Evolutionary conservation across 1,284 basidiomycete species (phyloP).

Genomic region (Fistulinella cinereoalba): DNA sequence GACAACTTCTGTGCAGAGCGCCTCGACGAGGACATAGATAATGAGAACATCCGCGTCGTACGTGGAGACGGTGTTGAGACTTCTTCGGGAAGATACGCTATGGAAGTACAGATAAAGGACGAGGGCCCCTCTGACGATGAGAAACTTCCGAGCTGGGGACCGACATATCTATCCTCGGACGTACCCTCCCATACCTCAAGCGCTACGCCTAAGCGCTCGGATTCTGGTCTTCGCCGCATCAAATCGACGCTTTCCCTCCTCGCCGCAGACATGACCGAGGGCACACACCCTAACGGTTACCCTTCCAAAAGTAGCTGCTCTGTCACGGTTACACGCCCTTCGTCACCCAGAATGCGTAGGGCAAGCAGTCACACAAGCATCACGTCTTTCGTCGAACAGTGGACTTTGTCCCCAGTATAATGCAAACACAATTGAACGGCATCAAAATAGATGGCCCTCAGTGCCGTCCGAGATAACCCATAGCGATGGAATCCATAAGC

Average conservation of each 20-base stretch:
- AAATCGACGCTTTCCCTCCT: slow-evolving; percentile 40
- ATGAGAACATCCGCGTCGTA: slow-evolving; percentile 58
- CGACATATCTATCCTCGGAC: slow-evolving; percentile 11
- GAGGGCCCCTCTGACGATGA: slow-evolving; percentile 31
- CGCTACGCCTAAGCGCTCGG: slow-evolving; percentile 11
- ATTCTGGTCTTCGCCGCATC: slow-evolving; percentile 37
- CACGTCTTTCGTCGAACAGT: slow-evolving; percentile 54
- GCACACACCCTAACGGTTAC: slow-evolving; percentile 21
- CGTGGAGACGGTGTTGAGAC: slow-evolving; percentile 62
- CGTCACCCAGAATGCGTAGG: slow-evolving; percentile 50
- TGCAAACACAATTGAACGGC: slow-evolving; percentile 17
- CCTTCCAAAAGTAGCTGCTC: slow-evolving; percentile 5
- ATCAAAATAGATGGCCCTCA: not conserved
- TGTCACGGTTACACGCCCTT: slow-evolving; percentile 38
- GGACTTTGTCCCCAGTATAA: slow-evolving; percentile 50
- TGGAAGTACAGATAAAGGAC: slow-evolving; percentile 38
- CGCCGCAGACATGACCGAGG: slow-evolving; percentile 17
- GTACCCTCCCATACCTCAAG: slow-evolving; percentile 8
- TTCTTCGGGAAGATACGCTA: slow-evolving; percentile 37
- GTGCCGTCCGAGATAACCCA: not conserved
- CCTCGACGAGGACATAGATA: slow-evolving; percentile 66
- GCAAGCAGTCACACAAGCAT: slow-evolving; percentile 55
- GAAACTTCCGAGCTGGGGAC: slow-evolving; percentile 51
- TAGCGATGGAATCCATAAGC: not conserved
- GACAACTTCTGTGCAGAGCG: slow-evolving; percentile 52